Base-by-base conservation (phyloP, 257 asterid species). In the Nicotiana tabacum region DNA sequence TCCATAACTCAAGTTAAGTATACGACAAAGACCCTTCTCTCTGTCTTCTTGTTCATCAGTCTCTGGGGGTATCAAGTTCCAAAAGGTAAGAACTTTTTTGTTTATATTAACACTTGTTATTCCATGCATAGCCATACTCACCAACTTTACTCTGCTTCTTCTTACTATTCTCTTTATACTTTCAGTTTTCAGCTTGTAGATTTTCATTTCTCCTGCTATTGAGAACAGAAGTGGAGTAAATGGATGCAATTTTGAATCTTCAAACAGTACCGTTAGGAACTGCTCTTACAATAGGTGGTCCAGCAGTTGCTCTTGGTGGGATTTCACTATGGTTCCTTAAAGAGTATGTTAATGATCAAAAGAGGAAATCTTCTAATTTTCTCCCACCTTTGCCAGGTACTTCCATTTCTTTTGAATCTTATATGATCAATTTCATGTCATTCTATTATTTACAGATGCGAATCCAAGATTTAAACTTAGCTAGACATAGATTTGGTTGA, bases 321-420 rank as follows among this genome's bases (percentile, higher is more conserved):
- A 70, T 95, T 74, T 85, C 95, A 5, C 66, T 90, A 64, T 89
- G 86, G 90, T 86, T 92, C 39, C 46, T 92, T 61, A 90, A 83
- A 33, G 82, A 83, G 0, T 89, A 88, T 82, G 83, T 85, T 0
- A 29, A 87, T 82, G 86, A 86, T 81, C 92, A 87, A 39, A 87
- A 82, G 69, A 91, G 76, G 85, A 86, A 83, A 87, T 87, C 92
- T 83, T 78, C 90, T 57, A 56, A 30, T 37, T 87, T 89, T 48
- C 89, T 91, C 77, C 93, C 92, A 32, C 86, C 84, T 60, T 82
- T 92, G 2, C 97, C 97, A 39, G 92, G 97, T 94, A 76, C 6
- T 32, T 65, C 15, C n/a, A 6, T 43, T 61, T 39, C 48, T 83
- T 74, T 29, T 51, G 18, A 48, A 24, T 39, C n/a, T 81, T 69